phyloP scores from a whole-genome alignment of 768 basidiomycete genomes.

The Leccinellum albellum region DNA sequence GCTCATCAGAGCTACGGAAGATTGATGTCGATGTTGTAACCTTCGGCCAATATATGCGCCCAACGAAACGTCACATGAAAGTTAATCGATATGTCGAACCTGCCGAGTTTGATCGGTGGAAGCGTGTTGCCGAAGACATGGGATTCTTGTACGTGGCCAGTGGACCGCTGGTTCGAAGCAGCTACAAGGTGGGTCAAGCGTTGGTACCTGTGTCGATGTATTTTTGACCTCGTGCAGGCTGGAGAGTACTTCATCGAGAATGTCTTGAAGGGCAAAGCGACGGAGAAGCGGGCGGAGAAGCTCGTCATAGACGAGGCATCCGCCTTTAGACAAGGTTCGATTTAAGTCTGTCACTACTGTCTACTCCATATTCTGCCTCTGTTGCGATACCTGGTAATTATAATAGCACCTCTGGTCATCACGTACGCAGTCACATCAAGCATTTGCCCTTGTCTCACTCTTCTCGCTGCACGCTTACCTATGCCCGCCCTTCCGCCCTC shows the following conservation, averaged over 20 bases:
- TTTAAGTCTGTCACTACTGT: slow-evolving; percentile 1
- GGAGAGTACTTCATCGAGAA: slow-evolving; percentile 96
- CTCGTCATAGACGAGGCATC: slow-evolving; percentile 26
- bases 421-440: neutral
- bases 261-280: slow-evolving; percentile 62
- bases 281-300: slow-evolving; percentile 37
- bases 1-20: slow-evolving; percentile 73
- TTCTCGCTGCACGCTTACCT: too few relatives aligned
- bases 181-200: slow-evolving; percentile 78
- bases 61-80: slow-evolving; percentile 99
- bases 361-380: neutral
- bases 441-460: too few relatives aligned
- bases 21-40: slow-evolving; percentile 94
- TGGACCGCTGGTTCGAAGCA: slow-evolving; percentile 92
- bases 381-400: slow-evolving; percentile 4
- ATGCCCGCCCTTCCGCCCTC: neutral
- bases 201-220: neutral
- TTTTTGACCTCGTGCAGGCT: slow-evolving; percentile 50
- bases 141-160: slow-evolving; percentile 97
- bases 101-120: slow-evolving; percentile 90
- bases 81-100: slow-evolving; percentile 96
- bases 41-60: slow-evolving; percentile 99
- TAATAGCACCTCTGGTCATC: neutral
- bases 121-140: slow-evolving; percentile 82
- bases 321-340: slow-evolving; percentile 1